Base-by-base conservation (phyloP, 345 rosid species). In the Rhodamnia argentea region DNA sequence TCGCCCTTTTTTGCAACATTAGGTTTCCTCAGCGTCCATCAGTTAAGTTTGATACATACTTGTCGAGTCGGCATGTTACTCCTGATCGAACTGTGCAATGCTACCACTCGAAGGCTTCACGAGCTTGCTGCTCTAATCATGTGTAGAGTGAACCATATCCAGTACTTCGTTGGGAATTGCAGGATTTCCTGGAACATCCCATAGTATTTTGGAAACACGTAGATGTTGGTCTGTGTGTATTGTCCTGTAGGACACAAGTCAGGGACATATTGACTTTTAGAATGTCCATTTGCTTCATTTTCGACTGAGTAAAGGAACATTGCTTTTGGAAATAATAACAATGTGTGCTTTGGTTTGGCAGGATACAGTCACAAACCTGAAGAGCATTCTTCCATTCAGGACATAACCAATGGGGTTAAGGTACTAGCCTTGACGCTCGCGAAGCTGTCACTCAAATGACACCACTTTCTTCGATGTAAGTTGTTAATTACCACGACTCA, bases 291-390 rank as follows among this genome's bases (percentile, higher is more conserved):
- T 26, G 9, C 74, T 42, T 84, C 27, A 11, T 27, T 15, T 24
- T 62, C 58, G 52, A 52, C 29, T 20, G n/a, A 37, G 56, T 14
- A 1, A 44, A 55, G 29, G 22, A 70, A n/a, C 64, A 47, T 56
- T 18, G 85, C 86, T 40, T 74, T 47, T n/a, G n/a, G 44, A 3
- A 32, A 64, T 64, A 32, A 64, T 16, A 32, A 16, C 23, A 18
- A 37, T 26, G 52, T 27, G 11, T 26, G 6, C 5, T 86, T 87
- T 90, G 82, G 76, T 86, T 89, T 91, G 86, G 92, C 93, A 97
- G 98, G 99, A 82, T 97, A 95, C 85, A 97, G 98, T 91, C 99
- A 97, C 91, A 97, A 92, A 86, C 98, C 98, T 70, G 99, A 96
- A 92, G 99, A 95, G 88, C 92, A 88, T 86, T 92, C 98, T 42